Evolutionary conservation across 352 stramenopile species (phyloP).

Genomic region (Globisporangium cederbergense): DNA sequence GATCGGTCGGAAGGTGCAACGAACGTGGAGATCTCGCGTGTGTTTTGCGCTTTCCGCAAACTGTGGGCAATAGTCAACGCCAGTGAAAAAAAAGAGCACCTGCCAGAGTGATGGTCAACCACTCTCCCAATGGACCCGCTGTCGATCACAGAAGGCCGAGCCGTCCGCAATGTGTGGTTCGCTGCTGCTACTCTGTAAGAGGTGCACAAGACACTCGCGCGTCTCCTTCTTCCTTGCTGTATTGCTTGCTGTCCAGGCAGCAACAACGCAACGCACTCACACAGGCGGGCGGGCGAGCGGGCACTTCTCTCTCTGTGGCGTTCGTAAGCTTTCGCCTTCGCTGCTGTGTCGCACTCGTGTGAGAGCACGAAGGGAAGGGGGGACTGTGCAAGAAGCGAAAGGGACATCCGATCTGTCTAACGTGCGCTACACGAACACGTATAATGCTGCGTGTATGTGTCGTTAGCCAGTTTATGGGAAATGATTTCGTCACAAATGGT

Average conservation of each 20-base stretch:
- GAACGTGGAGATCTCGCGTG: no score
- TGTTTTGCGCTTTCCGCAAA: not conserved
- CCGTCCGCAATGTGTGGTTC: no score
- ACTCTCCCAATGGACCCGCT: not conserved
- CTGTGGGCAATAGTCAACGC: no score
- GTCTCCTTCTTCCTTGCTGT: not conserved
- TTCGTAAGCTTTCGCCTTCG: not conserved
- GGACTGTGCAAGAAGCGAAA: not conserved
- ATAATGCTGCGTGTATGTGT: no score
- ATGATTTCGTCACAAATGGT: not conserved
- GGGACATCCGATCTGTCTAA: not conserved
- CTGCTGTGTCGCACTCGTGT: not conserved
- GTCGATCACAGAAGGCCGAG: no score
- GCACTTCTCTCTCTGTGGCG: not conserved
- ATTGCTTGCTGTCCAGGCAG: not conserved
- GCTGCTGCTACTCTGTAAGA: not conserved
- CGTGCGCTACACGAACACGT: not conserved
- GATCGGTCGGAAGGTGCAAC: not conserved
- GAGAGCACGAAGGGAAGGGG: not conserved
- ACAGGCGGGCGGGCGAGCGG: not conserved
- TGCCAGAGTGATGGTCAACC: not conserved
- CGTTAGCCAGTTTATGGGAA: not conserved
- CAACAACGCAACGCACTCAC: no score
- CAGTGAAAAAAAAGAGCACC: not conserved
- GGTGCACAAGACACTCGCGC: no score